A percentile compares a stretch with the other conserved stretches of the same genome.
Conservation (phyloP, 2,329 filamentous ascomycete species). For the Daldinia sp. region DNA sequence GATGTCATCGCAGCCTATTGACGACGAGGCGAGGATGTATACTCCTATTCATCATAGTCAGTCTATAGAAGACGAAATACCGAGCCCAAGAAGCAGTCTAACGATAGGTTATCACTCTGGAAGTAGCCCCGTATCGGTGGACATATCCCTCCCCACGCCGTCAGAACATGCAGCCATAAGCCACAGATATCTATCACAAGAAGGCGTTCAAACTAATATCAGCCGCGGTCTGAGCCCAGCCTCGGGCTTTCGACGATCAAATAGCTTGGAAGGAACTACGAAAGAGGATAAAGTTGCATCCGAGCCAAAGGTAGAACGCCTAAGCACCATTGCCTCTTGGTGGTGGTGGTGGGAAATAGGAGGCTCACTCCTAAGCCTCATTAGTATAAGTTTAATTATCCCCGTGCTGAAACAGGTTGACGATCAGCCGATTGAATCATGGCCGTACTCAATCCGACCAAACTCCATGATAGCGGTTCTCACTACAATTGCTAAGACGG, state of each 20-base stretch:
- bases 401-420: slow-evolving; percentile 26
- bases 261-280: too few species aligned
- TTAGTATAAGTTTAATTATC: slow-evolving; percentile 26
- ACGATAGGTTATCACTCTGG: neutral
- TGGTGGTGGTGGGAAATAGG: slow-evolving; percentile 44
- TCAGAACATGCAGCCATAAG: neutral
- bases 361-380: slow-evolving; percentile 24
- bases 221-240: neutral
- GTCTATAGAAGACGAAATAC: neutral
- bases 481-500: slow-evolving; percentile 33
- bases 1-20: neutral
- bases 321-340: slow-evolving; percentile 4
- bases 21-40: neutral
- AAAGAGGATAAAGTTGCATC: neutral
- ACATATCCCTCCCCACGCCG: neutral
- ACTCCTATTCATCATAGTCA: neutral
- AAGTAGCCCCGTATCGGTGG: neutral
- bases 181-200: neutral
- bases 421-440: slow-evolving; percentile 22
- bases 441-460: slow-evolving; percentile 40
- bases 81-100: neutral
- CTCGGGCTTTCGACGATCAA: neutral
- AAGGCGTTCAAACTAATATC: neutral
- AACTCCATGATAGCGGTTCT: slow-evolving; percentile 42
- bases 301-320: neutral